Conservation (phyloP, 345 rosid species). For the Lepidium sativum region DNA sequence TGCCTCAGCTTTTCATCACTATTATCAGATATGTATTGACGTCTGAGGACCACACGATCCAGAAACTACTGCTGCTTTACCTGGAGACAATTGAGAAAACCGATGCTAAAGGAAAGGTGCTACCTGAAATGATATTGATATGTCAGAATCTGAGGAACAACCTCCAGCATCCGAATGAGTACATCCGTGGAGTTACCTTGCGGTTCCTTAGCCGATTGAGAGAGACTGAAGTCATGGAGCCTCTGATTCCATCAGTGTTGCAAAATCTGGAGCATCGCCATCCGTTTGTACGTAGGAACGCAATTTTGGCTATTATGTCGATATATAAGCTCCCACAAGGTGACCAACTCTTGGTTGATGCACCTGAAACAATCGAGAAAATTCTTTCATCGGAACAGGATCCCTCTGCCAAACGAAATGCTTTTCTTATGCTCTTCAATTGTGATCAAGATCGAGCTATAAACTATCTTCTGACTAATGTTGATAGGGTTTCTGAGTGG, state of each 20-base stretch:
- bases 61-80: slow-evolving; percentile 76
- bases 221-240: slow-evolving; percentile 47
- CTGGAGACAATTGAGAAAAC: slow-evolving; percentile 87
- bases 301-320: slow-evolving; percentile 58
- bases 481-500: slow-evolving; percentile 56
- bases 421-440: slow-evolving; percentile 64
- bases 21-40: slow-evolving; percentile 90
- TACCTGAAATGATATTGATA: slow-evolving; percentile 93
- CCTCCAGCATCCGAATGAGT: slow-evolving; percentile 95
- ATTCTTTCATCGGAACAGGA: slow-evolving; percentile 52
- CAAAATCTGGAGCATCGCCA: slow-evolving; percentile 64
- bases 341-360: slow-evolving; percentile 61
- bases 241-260: slow-evolving; percentile 57
- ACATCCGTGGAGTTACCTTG: slow-evolving; percentile 80
- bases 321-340: slow-evolving; percentile 72
- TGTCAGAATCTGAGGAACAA: slow-evolving; percentile 91
- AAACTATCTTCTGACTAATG: slow-evolving; percentile 48
- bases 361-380: slow-evolving; percentile 66
- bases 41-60: slow-evolving; percentile 87
- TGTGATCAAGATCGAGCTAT: slow-evolving; percentile 56
- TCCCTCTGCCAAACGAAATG: slow-evolving; percentile 58
- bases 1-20: slow-evolving; percentile 92
- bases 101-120: slow-evolving; percentile 62
- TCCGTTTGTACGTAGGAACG: slow-evolving; percentile 56
- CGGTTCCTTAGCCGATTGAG: slow-evolving; percentile 58